These are phyloP conservation scores for Talaromyces sp. DNA, from an alignment of 2,329 filamentous ascomycete species.

Conservation along the genomic window DNA sequence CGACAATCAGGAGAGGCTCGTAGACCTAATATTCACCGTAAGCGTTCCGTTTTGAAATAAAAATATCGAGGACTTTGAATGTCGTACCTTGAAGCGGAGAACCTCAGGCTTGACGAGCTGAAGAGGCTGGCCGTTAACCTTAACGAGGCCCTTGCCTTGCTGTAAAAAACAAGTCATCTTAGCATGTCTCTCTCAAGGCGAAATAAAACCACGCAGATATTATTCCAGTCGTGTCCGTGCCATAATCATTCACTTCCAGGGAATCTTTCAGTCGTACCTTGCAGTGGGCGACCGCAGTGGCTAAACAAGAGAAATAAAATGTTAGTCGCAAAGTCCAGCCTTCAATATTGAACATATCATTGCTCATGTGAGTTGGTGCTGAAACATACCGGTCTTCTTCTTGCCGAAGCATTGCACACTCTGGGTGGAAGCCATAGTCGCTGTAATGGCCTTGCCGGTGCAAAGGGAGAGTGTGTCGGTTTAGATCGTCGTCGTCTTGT, in stretches of 20 bases:
- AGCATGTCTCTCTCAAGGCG: constrained; percentile 3
- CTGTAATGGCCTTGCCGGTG: constrained; percentile 35
- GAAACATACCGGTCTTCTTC: constrained; percentile 67
- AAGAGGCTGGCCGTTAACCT: constrained; percentile 97
- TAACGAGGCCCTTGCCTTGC: constrained; percentile 84
- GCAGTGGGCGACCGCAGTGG: constrained; percentile 86
- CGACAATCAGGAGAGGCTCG: constrained; percentile 95
- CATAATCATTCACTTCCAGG: constrained; percentile 1
- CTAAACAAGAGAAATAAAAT: constrained; percentile 39
- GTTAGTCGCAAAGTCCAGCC: constrained; percentile 26
- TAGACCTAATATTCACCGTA: constrained; percentile 61
- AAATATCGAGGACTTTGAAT: neutral
- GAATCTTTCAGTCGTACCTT: constrained; percentile 55
- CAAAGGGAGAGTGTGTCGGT: constrained; percentile 28
- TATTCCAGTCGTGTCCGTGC: neutral
- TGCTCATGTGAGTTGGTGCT: constrained; percentile 15
- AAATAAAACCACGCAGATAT: neutral
- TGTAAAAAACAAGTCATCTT: constrained; percentile 29
- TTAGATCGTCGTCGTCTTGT: constrained; percentile 24
- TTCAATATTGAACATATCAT: neutral
- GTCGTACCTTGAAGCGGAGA: constrained; percentile 85
- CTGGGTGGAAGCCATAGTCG: constrained; percentile 70
- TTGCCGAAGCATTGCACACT: constrained; percentile 99
- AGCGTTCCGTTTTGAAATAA: constrained; percentile 2
- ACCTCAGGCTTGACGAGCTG: constrained; percentile 91